Evolutionary conservation across 257 asterid genomes (phyloP), one percentile per base, ranked within the genome.

Genomic region (Solanum neorickii): DNA sequence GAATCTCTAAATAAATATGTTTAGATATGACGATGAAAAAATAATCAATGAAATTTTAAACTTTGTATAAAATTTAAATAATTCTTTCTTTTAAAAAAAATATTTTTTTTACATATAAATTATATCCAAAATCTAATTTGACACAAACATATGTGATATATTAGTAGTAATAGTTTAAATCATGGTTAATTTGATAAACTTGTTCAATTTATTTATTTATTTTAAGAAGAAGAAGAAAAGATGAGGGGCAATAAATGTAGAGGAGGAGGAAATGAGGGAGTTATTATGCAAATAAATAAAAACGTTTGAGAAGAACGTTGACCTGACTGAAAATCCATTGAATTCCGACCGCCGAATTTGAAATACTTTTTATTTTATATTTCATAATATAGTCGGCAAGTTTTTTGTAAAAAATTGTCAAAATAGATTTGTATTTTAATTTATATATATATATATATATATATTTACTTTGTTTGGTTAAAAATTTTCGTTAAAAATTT

Each of bases 1-100:
- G 47, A 42, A 42, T 8, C 14, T 42, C 4, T 1, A 11, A 42
- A 42, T 9, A 42, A 11, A 42, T 0, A 10, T 46, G 0, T 12
- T 1, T 46, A 12, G 5, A 46, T 46, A 0, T 0, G 4, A 3
- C 0, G 42, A 0, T 1, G 0, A 39, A 37, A 46, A 35, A 1
- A 37, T 37, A 37, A 37, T 5, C 0, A 6, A 37, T 60, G 7
- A 23, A 60, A 20, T 59, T 59, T 59, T 59, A 0, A 0, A 59
- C 12, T 59, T 7, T 5, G 3, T 8, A 2, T 16, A 16, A 52
- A 16, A 16, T 20, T 52, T 52, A 9, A 20, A 3, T 52, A 52
- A 6, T 52, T 3, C 23, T 6, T 7, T 49, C 9, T 16, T 52
- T 16, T 16, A 27, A 2, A 21, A 1, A 6, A 21, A 0, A 6